Conservation (phyloP, 352 stramenopile species). For the Ophiocytium majus region DNA sequence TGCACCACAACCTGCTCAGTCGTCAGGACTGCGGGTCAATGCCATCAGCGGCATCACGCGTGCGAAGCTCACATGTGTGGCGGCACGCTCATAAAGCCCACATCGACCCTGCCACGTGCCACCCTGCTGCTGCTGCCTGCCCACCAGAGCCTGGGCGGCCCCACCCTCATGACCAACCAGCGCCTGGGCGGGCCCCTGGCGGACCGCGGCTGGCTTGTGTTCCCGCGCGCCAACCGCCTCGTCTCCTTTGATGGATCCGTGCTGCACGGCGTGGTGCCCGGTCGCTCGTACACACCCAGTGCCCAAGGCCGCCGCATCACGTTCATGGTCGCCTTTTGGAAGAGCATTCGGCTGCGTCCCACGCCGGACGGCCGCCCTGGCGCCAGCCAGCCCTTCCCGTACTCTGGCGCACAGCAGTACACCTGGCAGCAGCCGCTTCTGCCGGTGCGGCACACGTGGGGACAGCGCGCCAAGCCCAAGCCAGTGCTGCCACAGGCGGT, state of each 20-base stretch:
- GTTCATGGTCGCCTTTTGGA: conserved; percentile 63
- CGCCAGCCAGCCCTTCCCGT: conserved; percentile 39
- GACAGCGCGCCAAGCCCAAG: conserved; percentile 4
- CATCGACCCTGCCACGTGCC: too few relatives aligned
- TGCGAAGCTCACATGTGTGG: too few relatives aligned
- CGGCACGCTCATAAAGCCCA: too few relatives aligned
- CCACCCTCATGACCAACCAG: conserved; percentile 60
- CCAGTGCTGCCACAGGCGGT: conserved; percentile 34
- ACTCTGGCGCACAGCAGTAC: not conserved
- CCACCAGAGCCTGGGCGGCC: conserved; percentile 38
- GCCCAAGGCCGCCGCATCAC: conserved; percentile 48
- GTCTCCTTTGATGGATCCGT: conserved; percentile 59
- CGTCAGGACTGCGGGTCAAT: too few relatives aligned
- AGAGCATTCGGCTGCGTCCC: conserved; percentile 32
- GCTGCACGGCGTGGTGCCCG: conserved; percentile 60
- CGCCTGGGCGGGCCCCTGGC: conserved; percentile 44
- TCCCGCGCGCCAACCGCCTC: conserved; percentile 53
- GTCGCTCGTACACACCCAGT: conserved; percentile 30
- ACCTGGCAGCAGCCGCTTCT: conserved; percentile 36
- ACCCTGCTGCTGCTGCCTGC: not conserved
- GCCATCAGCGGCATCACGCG: too few relatives aligned
- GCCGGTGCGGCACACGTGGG: conserved; percentile 29
- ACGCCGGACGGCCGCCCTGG: conserved; percentile 27
- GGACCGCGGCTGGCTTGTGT: conserved; percentile 58
- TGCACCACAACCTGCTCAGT: too few relatives aligned